phyloP scores from a whole-genome alignment of 164 flowering plant species.

The Magnolia kwangsiensis region DNA sequence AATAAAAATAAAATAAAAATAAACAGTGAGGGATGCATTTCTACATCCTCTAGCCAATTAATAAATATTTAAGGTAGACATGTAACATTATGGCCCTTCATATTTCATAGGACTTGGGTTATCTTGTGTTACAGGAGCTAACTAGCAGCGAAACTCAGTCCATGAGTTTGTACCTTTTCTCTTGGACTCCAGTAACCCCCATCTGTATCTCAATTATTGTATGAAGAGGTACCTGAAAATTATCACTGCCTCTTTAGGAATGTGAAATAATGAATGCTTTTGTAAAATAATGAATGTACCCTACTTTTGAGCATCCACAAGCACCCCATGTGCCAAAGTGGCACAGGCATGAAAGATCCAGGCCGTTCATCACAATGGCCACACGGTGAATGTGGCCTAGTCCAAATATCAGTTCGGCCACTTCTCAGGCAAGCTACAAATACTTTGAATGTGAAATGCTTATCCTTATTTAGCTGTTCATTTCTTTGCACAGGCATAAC shows the following conservation, averaged over 20 bases:
- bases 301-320: too few species aligned
- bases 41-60: neutral
- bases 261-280: too few species aligned
- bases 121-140: neutral
- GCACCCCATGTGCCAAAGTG: too few species aligned
- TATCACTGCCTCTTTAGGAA: neutral
- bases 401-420: too few species aligned
- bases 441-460: too few species aligned
- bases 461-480: too few species aligned
- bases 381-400: too few species aligned
- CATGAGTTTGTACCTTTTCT: slow-evolving; percentile 97
- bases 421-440: too few species aligned
- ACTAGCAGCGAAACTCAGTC: slow-evolving; percentile 30
- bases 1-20: neutral
- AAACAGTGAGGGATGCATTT: neutral
- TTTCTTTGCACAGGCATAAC: too few species aligned
- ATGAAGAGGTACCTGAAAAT: slow-evolving; percentile 84
- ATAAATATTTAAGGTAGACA: neutral
- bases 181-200: slow-evolving; percentile 97
- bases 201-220: slow-evolving; percentile 97
- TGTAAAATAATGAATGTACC: too few species aligned
- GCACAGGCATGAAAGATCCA: too few species aligned
- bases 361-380: too few species aligned
- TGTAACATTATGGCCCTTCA: neutral
- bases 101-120: neutral